Percentiles rank a stretch among this genome's conserved stretches.
Evolutionary conservation across 352 stramenopile genomes (phyloP).

Genomic region (Globisporangium paroecandrum): DNA sequence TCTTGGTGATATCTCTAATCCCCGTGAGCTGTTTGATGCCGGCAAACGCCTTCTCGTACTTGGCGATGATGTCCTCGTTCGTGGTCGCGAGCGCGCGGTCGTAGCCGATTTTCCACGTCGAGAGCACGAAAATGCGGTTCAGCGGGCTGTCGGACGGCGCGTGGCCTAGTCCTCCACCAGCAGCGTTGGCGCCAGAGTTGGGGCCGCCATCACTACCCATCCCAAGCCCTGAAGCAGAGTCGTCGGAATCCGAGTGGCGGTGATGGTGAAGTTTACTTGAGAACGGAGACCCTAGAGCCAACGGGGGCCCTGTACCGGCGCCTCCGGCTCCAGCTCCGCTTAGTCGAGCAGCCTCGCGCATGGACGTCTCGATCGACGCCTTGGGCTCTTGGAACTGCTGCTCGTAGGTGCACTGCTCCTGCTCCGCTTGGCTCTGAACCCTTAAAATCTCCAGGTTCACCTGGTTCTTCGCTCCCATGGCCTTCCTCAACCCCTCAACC

Average conservation of each 20-base stretch:
- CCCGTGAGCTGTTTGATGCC: conserved; percentile 57
- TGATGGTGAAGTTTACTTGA: background rate
- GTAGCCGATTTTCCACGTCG: conserved; percentile 74
- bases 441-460: conserved; percentile 45
- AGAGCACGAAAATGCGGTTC: conserved; percentile 50
- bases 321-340: background rate
- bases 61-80: conserved; percentile 42
- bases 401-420: conserved; percentile 58
- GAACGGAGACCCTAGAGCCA: conserved; percentile 1
- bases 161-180: background rate
- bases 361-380: conserved; percentile 45
- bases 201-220: background rate
- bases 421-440: conserved; percentile 45
- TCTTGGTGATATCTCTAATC: conserved; percentile 41
- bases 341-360: conserved; percentile 25
- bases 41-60: conserved; percentile 64
- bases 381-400: conserved; percentile 64
- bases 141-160: conserved; percentile 31
- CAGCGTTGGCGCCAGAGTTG: background rate
- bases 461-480: conserved; percentile 38
- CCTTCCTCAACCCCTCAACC: conserved; percentile 39
- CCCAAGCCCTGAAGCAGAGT: background rate
- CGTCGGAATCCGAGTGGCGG: background rate
- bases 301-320: background rate
- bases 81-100: conserved; percentile 50